These are phyloP conservation scores for Aspergillus campestris DNA, from an alignment of 495 filamentous ascomycete genomes.

Conservation along the genomic window DNA sequence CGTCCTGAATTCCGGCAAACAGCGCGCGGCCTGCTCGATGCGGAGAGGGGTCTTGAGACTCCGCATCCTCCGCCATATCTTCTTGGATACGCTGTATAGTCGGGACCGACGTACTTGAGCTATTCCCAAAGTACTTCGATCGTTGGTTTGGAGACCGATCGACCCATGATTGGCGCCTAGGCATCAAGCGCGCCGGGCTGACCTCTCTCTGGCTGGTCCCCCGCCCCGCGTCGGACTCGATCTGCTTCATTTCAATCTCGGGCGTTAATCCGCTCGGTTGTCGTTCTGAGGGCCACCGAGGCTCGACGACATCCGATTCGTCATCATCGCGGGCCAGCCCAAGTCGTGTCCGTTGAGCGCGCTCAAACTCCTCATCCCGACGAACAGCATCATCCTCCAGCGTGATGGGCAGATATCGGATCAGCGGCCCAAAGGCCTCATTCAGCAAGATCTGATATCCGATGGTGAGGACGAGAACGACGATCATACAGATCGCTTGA, in stretches of 20 bases:
- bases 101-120: conserved; percentile 23
- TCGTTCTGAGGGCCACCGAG: conserved; percentile 27
- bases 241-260: conserved; percentile 53
- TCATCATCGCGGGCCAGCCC: conserved; percentile 35
- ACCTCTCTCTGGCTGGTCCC: conserved; percentile 8
- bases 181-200: conserved; percentile 10
- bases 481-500: conserved; percentile 86
- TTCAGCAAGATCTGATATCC: conserved; percentile 79
- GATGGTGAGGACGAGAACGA: conserved; percentile 60
- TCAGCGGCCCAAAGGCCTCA: conserved; percentile 74
- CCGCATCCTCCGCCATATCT: conserved; percentile 43
- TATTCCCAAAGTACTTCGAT: conserved; percentile 33
- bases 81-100: conserved; percentile 28
- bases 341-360: conserved; percentile 58
- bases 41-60: conserved; percentile 52
- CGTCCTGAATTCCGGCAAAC: conserved; percentile 79
- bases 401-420: conserved; percentile 87
- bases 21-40: conserved; percentile 62
- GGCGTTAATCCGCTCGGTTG: conserved; percentile 32
- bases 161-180: conserved; percentile 33
- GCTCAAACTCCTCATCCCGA: conserved; percentile 80
- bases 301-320: conserved; percentile 31
- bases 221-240: conserved; percentile 30
- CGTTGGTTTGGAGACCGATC: conserved; percentile 30
- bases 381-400: conserved; percentile 89